Evolutionary conservation across 2,329 filamentous ascomycete species (phyloP).

Genomic region (Neonectria coccinea): DNA sequence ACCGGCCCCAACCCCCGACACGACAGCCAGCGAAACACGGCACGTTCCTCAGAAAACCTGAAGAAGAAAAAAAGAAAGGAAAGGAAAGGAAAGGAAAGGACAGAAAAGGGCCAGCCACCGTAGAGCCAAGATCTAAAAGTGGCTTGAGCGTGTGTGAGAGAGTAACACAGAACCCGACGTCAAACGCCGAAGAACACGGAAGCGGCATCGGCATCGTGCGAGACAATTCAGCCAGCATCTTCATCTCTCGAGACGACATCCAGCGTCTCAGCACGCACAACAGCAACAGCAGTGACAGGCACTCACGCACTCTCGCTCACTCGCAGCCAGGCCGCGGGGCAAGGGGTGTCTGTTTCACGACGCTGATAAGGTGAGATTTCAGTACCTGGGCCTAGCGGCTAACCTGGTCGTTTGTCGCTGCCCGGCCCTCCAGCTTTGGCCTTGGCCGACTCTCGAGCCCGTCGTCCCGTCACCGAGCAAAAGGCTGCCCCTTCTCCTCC

Average conservation of each 20-base stretch:
- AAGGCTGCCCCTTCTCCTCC: neutral
- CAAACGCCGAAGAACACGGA: constrained; percentile 11
- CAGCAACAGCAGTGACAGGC: constrained; percentile 21
- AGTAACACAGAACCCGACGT: constrained; percentile 2
- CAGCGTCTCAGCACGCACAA: constrained; percentile 16
- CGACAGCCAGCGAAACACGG: neutral
- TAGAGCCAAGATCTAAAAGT: constrained; percentile 11
- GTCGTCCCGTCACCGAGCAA: neutral
- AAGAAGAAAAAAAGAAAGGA: neutral
- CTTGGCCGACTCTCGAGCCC: neutral
- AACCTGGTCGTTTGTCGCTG: constrained; percentile 29
- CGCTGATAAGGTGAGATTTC: constrained; percentile 42
- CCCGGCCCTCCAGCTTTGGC: constrained; percentile 27
- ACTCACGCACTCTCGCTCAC: constrained; percentile 1
- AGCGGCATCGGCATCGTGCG: neutral
- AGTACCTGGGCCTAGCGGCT: constrained; percentile 33
- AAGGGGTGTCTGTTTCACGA: constrained; percentile 41
- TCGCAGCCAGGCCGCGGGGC: constrained; percentile 26
- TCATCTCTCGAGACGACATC: constrained; percentile 13
- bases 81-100: neutral
- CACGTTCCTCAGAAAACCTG: neutral
- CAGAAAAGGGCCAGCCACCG: neutral
- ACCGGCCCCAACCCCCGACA: neutral
- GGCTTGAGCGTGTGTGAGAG: neutral
- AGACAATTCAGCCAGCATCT: constrained; percentile 12